A percentile compares a stretch with the other conserved stretches of the same genome.
Evolutionary conservation across 257 asterid species (phyloP).

Genomic region (Avicennia marina): DNA sequence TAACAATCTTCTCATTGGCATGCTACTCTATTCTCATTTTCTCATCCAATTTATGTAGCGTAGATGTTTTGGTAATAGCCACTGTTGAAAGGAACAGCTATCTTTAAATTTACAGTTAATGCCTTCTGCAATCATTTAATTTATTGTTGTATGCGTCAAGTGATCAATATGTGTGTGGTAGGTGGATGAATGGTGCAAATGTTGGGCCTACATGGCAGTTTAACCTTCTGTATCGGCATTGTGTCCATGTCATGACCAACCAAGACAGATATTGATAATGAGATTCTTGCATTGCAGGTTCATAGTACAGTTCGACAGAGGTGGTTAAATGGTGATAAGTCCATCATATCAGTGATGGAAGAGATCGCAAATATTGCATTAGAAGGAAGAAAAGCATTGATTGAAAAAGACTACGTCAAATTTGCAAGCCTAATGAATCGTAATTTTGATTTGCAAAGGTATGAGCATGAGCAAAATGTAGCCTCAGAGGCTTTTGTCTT

Average conservation of each 20-base stretch:
- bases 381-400: slow-evolving; percentile 64
- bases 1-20: slow-evolving; percentile 17
- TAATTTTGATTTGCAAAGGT: slow-evolving; percentile 89
- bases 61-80: too few relatives aligned
- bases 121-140: too few relatives aligned
- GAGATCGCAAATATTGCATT: slow-evolving; percentile 76
- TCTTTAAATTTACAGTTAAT: too few relatives aligned
- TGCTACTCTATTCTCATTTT: neutral
- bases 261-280: too few relatives aligned
- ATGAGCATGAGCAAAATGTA: too few relatives aligned
- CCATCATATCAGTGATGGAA: slow-evolving; percentile 73
- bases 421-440: slow-evolving; percentile 77
- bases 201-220: too few relatives aligned
- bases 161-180: too few relatives aligned
- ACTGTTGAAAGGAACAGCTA: too few relatives aligned
- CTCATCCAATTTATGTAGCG: neutral
- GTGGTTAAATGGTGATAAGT: slow-evolving; percentile 85
- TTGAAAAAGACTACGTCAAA: slow-evolving; percentile 56
- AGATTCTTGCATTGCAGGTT: slow-evolving; percentile 37
- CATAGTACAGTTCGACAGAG: slow-evolving; percentile 86
- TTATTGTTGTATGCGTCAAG: too few relatives aligned
- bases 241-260: neutral
- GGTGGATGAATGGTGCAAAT: too few relatives aligned
- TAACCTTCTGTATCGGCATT: too few relatives aligned
- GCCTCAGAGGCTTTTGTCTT: too few relatives aligned